Evolutionary conservation across 306 rosid species (phyloP).

Genomic region (Mimosa bimucronata): DNA sequence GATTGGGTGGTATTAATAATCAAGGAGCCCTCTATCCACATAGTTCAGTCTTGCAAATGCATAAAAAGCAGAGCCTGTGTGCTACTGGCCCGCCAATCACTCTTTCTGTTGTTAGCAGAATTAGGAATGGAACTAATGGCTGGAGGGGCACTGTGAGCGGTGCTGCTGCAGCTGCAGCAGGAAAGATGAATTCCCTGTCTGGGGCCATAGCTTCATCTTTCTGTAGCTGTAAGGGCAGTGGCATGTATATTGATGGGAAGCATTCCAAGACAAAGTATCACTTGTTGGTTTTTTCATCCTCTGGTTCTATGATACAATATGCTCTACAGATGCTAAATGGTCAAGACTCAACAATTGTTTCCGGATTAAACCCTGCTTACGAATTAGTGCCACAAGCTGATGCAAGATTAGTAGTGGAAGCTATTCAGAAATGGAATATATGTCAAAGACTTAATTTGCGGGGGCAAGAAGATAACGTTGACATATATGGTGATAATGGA

Average conservation of each 20-base stretch:
- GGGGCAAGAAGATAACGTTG: constrained; percentile 72
- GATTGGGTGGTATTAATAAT: constrained; percentile 43
- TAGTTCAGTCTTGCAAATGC: constrained; percentile 51
- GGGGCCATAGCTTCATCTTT: constrained; percentile 91
- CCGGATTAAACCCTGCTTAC: constrained; percentile 54
- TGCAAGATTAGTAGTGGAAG: constrained; percentile 75
- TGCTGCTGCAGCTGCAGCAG: constrained; percentile 95
- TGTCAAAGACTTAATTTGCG: constrained; percentile 74
- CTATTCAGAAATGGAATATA: constrained; percentile 91
- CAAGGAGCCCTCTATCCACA: constrained; percentile 48
- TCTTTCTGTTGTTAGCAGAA: constrained; percentile 82
- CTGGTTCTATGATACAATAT: constrained; percentile 86
- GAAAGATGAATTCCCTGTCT: constrained; percentile 61
- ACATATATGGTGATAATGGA: constrained; percentile 93
- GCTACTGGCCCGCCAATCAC: constrained; percentile 69
- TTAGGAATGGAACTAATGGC: constrained; percentile 79
- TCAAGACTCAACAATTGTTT: constrained; percentile 50
- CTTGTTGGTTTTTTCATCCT: constrained; percentile 82
- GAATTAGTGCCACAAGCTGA: constrained; percentile 67
- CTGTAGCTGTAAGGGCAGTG: constrained; percentile 58
- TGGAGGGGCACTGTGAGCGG: constrained; percentile 93
- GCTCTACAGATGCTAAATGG: constrained; percentile 53
- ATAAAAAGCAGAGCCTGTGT: constrained; percentile 54
- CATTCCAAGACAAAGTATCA: constrained; percentile 63
- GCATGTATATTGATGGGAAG: constrained; percentile 51